Evolutionary conservation across 371 early-diverging fungal species (phyloP), one percentile per base, ranked within the genome.

Genomic region (Cokeromyces recurvatus): DNA sequence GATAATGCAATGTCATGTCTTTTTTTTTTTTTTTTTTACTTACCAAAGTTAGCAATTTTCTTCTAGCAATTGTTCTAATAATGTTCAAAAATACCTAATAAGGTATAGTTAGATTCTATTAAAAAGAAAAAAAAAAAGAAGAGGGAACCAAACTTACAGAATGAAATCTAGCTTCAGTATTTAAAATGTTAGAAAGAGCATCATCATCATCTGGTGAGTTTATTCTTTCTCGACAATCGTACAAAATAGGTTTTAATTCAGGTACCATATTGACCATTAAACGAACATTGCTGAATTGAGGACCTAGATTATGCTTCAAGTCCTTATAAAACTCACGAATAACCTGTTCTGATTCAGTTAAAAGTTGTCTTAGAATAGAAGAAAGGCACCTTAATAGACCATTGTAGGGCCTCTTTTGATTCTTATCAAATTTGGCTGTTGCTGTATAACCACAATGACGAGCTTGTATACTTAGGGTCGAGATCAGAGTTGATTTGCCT

Each of bases 61-160:
- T 62, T n/a, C 52, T 54, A 7, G 68, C 56, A 38, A 73, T 67
- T 15, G 58, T 62, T 8, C 59, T 61, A 32, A 73, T 59, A 10
- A 73, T 67, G 48, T 63, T 64, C 10, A 73, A 42, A 45, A 66
- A 73, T 3, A 68, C 64, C 62, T 63, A n/a, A n/a, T n/a, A n/a
- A n/a, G n/a, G n/a, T n/a, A n/a, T n/a, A n/a, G n/a, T n/a, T n/a
- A n/a, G n/a, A n/a, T n/a, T n/a, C n/a, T n/a, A n/a, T 43, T n/a
- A 38, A 34, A 19, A 43, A 21, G 12, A 48, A 32, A 22, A 51
- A 5, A 17, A 17, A 4, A 17, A 42, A 37, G 4, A 23, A 8
- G 12, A 12, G 31, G 36, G 16, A n/a, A 25, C 9, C 8, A 37
- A 17, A 34, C 46, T 56, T 61, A 69, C 70, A 11, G 66, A 57